These are phyloP conservation scores for Eucalyptus rudis DNA, from an alignment of 345 rosid genomes.

Conservation along the genomic window DNA sequence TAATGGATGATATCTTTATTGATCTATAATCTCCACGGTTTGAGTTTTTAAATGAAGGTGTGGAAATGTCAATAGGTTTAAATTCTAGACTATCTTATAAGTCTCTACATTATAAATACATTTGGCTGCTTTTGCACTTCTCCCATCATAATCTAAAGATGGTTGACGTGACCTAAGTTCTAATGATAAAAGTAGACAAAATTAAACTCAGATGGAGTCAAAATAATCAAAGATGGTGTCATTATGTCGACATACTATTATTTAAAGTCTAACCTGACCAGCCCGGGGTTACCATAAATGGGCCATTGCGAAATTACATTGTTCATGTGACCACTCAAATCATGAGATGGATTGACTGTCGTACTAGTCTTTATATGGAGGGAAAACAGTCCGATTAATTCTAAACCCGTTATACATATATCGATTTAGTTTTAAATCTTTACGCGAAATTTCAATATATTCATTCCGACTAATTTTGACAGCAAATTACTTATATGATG, in stretches of 20 bases:
- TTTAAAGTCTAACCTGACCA: background rate
- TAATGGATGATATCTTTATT: too few relatives aligned
- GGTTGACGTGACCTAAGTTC: background rate
- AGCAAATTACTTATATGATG: background rate
- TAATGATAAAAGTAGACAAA: background rate
- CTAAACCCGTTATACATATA: rapidly evolving
- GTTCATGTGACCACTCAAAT: background rate
- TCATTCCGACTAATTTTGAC: background rate
- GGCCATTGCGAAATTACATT: background rate
- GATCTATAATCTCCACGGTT: background rate
- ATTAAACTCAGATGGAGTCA: background rate
- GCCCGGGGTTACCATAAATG: background rate
- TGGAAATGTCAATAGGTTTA: background rate
- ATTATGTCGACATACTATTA: background rate
- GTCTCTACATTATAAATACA: background rate
- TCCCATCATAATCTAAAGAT: background rate
- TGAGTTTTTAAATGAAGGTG: background rate
- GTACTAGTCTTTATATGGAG: background rate
- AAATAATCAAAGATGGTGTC: background rate
- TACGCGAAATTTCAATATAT: too few relatives aligned
- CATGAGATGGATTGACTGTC: rapidly evolving
- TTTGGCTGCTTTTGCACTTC: background rate
- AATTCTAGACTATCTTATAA: background rate
- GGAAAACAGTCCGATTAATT: background rate
- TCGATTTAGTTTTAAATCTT: background rate